Evolutionary conservation across 495 filamentous ascomycete genomes (phyloP), one percentile per base, ranked within the genome.

Genomic region (Hypoxylon trugodes): DNA sequence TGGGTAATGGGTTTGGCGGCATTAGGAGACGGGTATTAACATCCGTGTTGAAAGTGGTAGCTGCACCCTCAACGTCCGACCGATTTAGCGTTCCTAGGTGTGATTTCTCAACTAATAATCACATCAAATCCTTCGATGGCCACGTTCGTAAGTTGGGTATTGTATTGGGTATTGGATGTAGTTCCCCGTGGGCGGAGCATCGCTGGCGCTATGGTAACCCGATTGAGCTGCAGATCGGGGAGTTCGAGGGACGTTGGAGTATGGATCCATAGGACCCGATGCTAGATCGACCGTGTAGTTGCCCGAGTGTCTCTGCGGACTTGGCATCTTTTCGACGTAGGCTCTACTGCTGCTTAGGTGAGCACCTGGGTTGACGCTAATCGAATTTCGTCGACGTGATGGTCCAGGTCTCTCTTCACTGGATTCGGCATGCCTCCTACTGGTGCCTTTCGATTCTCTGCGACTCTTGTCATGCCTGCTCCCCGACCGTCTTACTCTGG

Each of bases 271-370:
- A 30, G 53, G 18, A 25, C 16, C 38, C 24, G 43, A 24, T 8
- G 40, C 4, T n/a, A n/a, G n/a, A 18, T 22, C 35, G 25, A 54
- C 46, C 21, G 33, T 48, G 46, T 66, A 50, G 48, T 69, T 51
- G 18, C 52, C 45, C 19, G 45, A 33, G 46, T 60, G 22, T 13
- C 58, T 37, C 3, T 48, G 30, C 12, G 25, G 15, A 22, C 45
- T 35, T 7, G 57, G 70, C 64, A 73, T 70, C 30, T 48, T 63
- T 41, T 73, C 70, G 22, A 73, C 68, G 35, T 73, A 73, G 32
- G 70, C 67, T 26, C 59, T 68, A 32, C 52, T 63, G 57, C 55
- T 65, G 21, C 42, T 62, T 13, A 67, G 48, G 13, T 59, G 56
- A 22, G 40, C 37, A 10, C 57, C 33, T 43, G 58, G 26, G 2